Evolutionary conservation across 768 basidiomycete genomes (phyloP), one percentile per base, ranked within the genome.

Genomic region (Mycena maculata): DNA sequence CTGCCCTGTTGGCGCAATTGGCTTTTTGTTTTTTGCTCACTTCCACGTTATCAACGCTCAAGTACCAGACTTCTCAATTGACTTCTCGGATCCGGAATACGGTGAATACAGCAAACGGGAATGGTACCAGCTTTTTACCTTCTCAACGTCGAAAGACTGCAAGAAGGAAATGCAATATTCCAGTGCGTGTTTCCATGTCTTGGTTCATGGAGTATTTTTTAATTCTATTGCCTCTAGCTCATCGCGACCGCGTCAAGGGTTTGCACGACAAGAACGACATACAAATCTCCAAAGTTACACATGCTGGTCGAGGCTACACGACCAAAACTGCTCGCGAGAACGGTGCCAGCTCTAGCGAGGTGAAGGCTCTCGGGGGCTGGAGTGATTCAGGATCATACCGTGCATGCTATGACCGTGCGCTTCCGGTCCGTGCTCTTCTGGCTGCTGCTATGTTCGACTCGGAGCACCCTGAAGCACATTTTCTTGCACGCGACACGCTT

Each of bases 331-430:
- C 77, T 15, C 69, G 73, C 18, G 53, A 72, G n/a, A 75, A 80
- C 60, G 75, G 80, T 41, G 76, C 79, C 0, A 69, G 69, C 16
- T 60, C 42, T 0, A 61, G 55, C 15, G 76, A 76, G 31, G 72
- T 74, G 1, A 81, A 78, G 65, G 77, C 76, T 4, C 73, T 81
- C 31, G 77, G 79, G 10, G 66, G 72, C 10, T 82, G 80, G 80
- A 73, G 68, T 36, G 60, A 63, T 22, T 69, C 65, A 22, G 79
- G 72, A 20, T 72, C 74, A 0, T 80, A 74, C 61, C 63, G 62
- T 4, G 49, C 65, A 16, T 62, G 72, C 31, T 82, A 82, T 66
- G 75, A 81, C 52, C 67, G 73, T 7, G 65, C 69, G 0, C 67
- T 80, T 9, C 80, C 78, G 0, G 36, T 71, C 15, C 65, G 73